Evolutionary conservation across 257 asterid species (phyloP).

Genomic region (Solanum sitiens): DNA sequence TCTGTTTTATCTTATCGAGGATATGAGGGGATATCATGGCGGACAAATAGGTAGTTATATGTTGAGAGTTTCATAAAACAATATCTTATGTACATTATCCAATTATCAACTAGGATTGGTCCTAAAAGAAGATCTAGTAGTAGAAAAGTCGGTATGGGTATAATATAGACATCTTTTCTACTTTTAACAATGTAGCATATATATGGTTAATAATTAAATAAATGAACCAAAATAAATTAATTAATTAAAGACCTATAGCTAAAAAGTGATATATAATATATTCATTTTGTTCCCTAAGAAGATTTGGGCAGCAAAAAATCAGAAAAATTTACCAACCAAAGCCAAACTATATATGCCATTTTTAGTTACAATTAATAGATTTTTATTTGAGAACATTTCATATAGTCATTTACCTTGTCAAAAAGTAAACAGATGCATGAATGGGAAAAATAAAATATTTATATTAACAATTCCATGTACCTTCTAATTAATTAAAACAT

Average conservation of each 20-base stretch:
- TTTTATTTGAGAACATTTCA: background rate
- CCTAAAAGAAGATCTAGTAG: background rate
- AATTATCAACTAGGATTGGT: background rate
- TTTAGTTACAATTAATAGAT: background rate
- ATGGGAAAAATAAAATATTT: background rate
- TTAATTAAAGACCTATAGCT: background rate
- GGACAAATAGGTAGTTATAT: too few relatives aligned
- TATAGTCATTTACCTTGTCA: background rate
- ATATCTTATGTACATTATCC: background rate
- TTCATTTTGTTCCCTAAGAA: background rate
- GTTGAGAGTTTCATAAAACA: background rate
- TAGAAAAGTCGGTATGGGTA: background rate
- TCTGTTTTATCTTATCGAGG: accelerated
- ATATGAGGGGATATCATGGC: too few relatives aligned
- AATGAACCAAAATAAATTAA: background rate
- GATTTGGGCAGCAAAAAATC: background rate
- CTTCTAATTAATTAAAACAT: background rate
- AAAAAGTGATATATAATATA: background rate
- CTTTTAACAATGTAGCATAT: background rate
- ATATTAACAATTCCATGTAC: background rate
- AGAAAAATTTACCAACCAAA: background rate
- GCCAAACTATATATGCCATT: background rate
- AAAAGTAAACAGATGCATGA: background rate
- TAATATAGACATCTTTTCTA: background rate
- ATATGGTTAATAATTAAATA: background rate